phyloP scores from a whole-genome alignment of 805 yeast species.

The Yamadazyma kitorensis region DNA sequence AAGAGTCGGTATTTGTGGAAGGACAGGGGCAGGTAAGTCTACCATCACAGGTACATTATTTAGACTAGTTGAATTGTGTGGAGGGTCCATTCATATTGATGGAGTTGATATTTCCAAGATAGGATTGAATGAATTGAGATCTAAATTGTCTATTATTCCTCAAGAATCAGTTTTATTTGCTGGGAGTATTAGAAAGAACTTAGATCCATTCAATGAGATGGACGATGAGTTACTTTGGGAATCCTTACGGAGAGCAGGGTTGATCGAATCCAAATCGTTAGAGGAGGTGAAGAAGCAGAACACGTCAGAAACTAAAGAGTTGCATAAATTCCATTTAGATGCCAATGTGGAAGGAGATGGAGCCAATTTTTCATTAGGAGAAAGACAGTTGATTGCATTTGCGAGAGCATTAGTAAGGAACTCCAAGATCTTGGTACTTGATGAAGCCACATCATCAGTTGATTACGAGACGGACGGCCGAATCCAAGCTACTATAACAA shows the following conservation, averaged over 20 bases:
- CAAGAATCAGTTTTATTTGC: conserved; percentile 67
- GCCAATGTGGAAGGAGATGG: conserved; percentile 63
- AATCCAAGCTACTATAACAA: conserved; percentile 67
- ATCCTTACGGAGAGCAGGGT: conserved; percentile 27
- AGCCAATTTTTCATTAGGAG: conserved; percentile 69
- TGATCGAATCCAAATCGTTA: neutral
- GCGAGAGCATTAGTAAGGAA: conserved; percentile 80
- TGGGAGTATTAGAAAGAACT: conserved; percentile 55
- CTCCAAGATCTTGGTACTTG: conserved; percentile 72
- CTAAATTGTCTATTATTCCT: conserved; percentile 62
- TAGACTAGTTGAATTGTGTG: conserved; percentile 49
- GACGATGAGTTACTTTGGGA: conserved; percentile 55
- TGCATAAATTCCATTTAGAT: conserved; percentile 41
- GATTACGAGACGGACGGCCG: conserved; percentile 83
- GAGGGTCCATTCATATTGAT: conserved; percentile 52
- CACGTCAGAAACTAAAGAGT: neutral
- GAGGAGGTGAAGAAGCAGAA: neutral
- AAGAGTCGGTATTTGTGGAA: conserved; percentile 81
- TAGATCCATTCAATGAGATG: conserved; percentile 57
- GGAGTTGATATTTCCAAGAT: conserved; percentile 50
- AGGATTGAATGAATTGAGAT: conserved; percentile 53
- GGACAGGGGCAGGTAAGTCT: conserved; percentile 86
- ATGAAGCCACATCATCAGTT: conserved; percentile 79
- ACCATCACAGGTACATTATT: conserved; percentile 64
- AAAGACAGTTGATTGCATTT: conserved; percentile 72